Conservation (phyloP, 441 rosid genomes). For the Erysimum cheiri region DNA sequence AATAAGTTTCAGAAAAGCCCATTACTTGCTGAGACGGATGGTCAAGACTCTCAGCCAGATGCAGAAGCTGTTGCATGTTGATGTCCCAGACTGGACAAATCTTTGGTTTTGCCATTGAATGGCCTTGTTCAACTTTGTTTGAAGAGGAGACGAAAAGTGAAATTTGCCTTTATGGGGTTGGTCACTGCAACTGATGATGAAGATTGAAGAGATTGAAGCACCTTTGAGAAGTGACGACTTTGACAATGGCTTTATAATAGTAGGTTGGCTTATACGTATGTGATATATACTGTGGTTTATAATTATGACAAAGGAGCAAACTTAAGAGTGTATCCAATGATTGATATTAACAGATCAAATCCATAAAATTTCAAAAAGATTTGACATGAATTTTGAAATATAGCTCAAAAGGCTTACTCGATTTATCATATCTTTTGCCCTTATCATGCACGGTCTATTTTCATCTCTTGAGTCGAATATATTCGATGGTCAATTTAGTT, state of each 20-base stretch:
- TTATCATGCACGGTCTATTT: neutral
- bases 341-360: neutral
- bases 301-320: neutral
- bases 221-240: slow-evolving; percentile 12
- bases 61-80: slow-evolving; percentile 57
- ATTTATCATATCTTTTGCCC: neutral
- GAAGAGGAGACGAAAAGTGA: neutral
- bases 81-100: slow-evolving; percentile 28
- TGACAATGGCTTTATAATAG: neutral
- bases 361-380: neutral
- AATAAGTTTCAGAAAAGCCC: slow-evolving; percentile 91
- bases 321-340: neutral
- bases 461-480: neutral
- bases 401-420: neutral
- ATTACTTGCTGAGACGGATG: slow-evolving; percentile 51
- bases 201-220: slow-evolving; percentile 26
- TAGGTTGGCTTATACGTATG: slow-evolving; percentile 26
- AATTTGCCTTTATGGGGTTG: slow-evolving; percentile 6
- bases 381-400: neutral
- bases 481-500: neutral
- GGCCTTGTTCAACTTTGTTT: slow-evolving; percentile 22
- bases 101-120: slow-evolving; percentile 5
- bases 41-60: slow-evolving; percentile 48
- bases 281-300: slow-evolving; percentile 25
- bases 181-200: slow-evolving; percentile 26